Conservation (phyloP, 2,329 filamentous ascomycete species). For the Ceratocystis eucalypticola region DNA sequence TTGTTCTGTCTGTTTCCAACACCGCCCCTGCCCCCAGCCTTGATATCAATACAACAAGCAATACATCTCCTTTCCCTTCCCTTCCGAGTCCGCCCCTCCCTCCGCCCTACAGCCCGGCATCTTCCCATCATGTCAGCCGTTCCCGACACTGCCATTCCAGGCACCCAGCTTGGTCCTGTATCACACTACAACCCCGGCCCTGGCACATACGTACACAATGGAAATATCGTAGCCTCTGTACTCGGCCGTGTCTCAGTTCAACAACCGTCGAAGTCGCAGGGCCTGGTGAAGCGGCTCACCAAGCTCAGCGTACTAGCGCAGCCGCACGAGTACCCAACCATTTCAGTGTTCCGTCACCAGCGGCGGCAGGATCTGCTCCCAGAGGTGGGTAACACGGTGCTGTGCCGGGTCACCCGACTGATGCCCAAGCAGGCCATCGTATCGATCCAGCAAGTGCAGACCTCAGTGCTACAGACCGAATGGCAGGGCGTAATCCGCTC, state of each 20-base stretch:
- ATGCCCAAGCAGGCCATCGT: slow-evolving; percentile 74
- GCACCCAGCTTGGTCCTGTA: slow-evolving; percentile 60
- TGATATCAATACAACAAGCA: no score
- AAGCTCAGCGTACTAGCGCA: slow-evolving; percentile 38
- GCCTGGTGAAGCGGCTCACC: slow-evolving; percentile 45
- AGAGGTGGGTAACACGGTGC: slow-evolving; percentile 63
- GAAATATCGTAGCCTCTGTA: slow-evolving; percentile 68
- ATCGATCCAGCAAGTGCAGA: slow-evolving; percentile 70
- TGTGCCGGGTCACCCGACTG: slow-evolving; percentile 75
- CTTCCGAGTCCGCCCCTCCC: neutral
- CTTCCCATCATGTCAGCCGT: slow-evolving; percentile 8
- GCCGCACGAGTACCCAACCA: slow-evolving; percentile 34
- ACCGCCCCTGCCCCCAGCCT: neutral
- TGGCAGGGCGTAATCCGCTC: slow-evolving; percentile 76
- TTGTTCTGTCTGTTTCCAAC: neutral
- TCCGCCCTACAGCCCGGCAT: neutral
- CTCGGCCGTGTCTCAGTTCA: slow-evolving; percentile 54
- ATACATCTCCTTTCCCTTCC: neutral
- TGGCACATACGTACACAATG: slow-evolving; percentile 70
- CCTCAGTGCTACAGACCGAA: slow-evolving; percentile 58
- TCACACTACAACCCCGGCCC: slow-evolving; percentile 58
- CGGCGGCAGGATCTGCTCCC: slow-evolving; percentile 61
- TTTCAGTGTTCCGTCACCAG: slow-evolving; percentile 41
- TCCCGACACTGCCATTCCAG: slow-evolving; percentile 58
- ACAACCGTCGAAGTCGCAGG: slow-evolving; percentile 34